Conservation (phyloP, 73 alveolate species). For the Stentor coeruleus region DNA sequence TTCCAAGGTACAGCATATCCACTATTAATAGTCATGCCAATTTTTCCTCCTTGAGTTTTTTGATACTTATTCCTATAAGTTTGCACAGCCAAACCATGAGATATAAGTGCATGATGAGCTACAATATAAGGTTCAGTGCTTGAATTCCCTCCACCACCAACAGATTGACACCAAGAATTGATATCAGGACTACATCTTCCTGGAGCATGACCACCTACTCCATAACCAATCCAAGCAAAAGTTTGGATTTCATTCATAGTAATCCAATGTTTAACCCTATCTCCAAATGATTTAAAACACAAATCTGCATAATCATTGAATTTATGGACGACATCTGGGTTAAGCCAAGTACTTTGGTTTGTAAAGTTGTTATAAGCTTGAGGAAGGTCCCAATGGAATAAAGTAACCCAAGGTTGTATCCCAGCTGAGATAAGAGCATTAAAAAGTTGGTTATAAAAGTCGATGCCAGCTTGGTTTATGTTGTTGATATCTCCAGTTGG, state of each 20-base stretch:
- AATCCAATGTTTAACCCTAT: constrained; percentile 40
- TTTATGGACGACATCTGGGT: constrained; percentile 30
- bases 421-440: constrained; percentile 29
- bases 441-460: constrained; percentile 29
- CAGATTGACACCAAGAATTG: constrained; percentile 26
- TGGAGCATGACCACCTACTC: constrained; percentile 43
- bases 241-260: constrained; percentile 46
- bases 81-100: constrained; percentile 46
- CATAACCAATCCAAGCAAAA: constrained; percentile 48
- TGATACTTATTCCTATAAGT: constrained; percentile 47
- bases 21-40: constrained; percentile 39
- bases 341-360: constrained; percentile 8
- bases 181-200: constrained; percentile 46
- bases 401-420: constrained; percentile 52
- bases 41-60: constrained; percentile 34
- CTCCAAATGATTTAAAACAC: constrained; percentile 42
- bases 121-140: constrained; percentile 48
- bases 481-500: constrained; percentile 34
- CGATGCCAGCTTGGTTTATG: constrained; percentile 36
- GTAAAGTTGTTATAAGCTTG: constrained; percentile 10
- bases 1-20: constrained; percentile 36
- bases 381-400: constrained; percentile 52
- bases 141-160: constrained; percentile 52
- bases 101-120: constrained; percentile 32
- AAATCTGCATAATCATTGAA: constrained; percentile 46